phyloP scores from a whole-genome alignment of 495 filamentous ascomycete genomes.

The Echria macrotheca region DNA sequence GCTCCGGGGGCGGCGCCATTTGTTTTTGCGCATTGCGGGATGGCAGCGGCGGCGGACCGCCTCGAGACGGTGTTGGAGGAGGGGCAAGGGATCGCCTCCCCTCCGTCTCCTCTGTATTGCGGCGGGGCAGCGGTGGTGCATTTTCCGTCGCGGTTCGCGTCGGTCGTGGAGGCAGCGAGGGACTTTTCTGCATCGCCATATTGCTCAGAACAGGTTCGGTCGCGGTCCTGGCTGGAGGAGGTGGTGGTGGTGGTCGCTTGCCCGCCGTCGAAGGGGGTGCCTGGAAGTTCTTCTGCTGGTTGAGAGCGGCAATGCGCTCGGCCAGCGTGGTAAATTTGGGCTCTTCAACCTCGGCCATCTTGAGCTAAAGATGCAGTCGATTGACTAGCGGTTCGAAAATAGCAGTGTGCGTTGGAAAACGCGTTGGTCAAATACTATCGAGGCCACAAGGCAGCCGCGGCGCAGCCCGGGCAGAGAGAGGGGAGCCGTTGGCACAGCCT shows the following conservation, averaged over 20 bases:
- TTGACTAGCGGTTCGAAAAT: too few relatives aligned
- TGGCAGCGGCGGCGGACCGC: constrained; percentile 16
- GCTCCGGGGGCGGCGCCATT: constrained; percentile 26
- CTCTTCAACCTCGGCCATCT: constrained; percentile 51
- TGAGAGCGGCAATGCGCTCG: constrained; percentile 52
- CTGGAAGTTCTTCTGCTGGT: constrained; percentile 46
- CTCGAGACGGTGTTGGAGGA: neutral
- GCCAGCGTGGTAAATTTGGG: constrained; percentile 49
- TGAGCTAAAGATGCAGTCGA: constrained; percentile 4
- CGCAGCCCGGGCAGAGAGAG: too few relatives aligned
- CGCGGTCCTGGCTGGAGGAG: constrained; percentile 31
- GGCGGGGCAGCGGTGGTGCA: constrained; percentile 31
- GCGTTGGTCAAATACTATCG: too few relatives aligned
- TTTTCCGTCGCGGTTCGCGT: constrained; percentile 20
- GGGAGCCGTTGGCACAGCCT: too few relatives aligned
- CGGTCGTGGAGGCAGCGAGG: constrained; percentile 34
- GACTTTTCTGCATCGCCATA: constrained; percentile 19
- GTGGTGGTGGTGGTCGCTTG: constrained; percentile 46
- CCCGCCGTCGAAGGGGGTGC: constrained; percentile 27
- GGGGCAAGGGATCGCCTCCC: constrained; percentile 2
- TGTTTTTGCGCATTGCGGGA: constrained; percentile 15
- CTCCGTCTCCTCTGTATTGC: constrained; percentile 26
- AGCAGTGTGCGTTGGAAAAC: too few relatives aligned
- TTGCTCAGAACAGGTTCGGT: constrained; percentile 13
- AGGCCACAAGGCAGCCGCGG: too few relatives aligned